Evolutionary conservation across 768 basidiomycete species (phyloP).

Genomic region (Naematelia encephala): DNA sequence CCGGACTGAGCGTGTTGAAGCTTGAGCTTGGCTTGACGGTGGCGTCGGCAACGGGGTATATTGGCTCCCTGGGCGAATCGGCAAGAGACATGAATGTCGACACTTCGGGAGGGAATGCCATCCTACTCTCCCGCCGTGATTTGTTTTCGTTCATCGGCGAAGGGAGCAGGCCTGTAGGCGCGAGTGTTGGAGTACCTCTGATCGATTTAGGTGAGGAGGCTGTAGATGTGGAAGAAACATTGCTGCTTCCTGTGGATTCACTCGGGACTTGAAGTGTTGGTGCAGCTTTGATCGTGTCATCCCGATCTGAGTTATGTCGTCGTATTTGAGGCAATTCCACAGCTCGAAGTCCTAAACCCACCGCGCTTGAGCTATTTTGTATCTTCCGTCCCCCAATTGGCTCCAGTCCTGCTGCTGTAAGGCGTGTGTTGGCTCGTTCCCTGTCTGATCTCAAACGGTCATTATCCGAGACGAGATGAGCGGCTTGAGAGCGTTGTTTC

Average conservation of each 20-base stretch:
- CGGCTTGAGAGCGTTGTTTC: constrained; percentile 80
- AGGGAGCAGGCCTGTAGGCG: constrained; percentile 19
- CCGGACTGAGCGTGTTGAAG: constrained; percentile 17
- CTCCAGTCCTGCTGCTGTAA: constrained; percentile 28
- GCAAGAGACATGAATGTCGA: constrained; percentile 32
- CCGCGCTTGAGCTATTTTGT: constrained; percentile 26
- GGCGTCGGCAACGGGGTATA: constrained; percentile 9
- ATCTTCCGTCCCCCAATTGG: constrained; percentile 16
- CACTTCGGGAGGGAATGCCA: constrained; percentile 40
- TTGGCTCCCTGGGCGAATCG: constrained; percentile 23
- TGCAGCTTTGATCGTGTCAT: constrained; percentile 16
- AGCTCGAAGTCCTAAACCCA: constrained; percentile 28
- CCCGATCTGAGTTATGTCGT: constrained; percentile 40
- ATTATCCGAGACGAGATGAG: constrained; percentile 74
- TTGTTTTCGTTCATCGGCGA: constrained; percentile 34
- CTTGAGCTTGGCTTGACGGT: neutral
- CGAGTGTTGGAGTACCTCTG: neutral
- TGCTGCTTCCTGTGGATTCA: neutral
- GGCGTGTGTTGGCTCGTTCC: constrained; percentile 56
- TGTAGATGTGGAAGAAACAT: neutral
- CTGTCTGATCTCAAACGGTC: constrained; percentile 79
- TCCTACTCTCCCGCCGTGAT: constrained; percentile 30
- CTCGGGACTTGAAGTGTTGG: neutral
- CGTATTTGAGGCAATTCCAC: constrained; percentile 25
- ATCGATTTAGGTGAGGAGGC: neutral